phyloP scores from a whole-genome alignment of 78 protist genomes.

The Salpingoeca rosetta region DNA sequence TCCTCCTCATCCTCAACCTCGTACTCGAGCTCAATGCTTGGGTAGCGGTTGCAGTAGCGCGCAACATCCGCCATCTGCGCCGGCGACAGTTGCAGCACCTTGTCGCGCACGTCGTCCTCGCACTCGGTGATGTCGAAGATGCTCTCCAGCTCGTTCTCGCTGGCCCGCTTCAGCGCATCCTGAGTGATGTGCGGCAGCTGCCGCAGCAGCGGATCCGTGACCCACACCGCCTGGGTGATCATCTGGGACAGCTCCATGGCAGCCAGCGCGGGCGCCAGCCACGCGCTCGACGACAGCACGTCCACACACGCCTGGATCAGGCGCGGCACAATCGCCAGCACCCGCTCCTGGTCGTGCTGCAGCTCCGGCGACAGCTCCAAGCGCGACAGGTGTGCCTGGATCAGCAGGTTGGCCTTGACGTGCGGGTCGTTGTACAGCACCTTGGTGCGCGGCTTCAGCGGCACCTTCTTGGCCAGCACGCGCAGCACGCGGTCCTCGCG shows the following conservation, averaged over 20 bases:
- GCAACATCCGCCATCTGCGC: conserved; percentile 40
- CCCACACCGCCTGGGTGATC: conserved; percentile 76
- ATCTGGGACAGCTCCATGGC: conserved; percentile 92
- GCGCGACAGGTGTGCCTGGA: conserved; percentile 77
- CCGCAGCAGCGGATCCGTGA: conserved; percentile 33
- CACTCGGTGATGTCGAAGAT: conserved; percentile 1
- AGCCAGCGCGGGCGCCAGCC: conserved; percentile 84
- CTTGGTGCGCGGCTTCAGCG: conserved; percentile 32
- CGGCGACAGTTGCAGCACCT: background rate
- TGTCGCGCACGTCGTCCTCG: conserved; percentile 27
- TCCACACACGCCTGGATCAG: conserved; percentile 84
- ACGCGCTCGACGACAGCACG: conserved; percentile 60
- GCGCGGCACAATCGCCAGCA: background rate
- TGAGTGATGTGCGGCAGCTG: conserved; percentile 76
- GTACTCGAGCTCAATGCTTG: conserved; percentile 40
- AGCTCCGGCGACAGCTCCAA: conserved; percentile 37
- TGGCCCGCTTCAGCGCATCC: conserved; percentile 33
- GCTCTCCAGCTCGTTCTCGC: background rate
- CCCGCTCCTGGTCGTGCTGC: conserved; percentile 20
- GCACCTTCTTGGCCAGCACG: conserved; percentile 62
- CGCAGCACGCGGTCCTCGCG: conserved; percentile 66
- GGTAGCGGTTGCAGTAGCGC: conserved; percentile 54
- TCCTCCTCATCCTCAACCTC: conserved; percentile 32
- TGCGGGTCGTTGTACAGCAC: conserved; percentile 52
- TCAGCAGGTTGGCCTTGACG: conserved; percentile 71